Evolutionary conservation across 306 rosid genomes (phyloP).

Genomic region (barrel medic (Medicago truncatula)): DNA sequence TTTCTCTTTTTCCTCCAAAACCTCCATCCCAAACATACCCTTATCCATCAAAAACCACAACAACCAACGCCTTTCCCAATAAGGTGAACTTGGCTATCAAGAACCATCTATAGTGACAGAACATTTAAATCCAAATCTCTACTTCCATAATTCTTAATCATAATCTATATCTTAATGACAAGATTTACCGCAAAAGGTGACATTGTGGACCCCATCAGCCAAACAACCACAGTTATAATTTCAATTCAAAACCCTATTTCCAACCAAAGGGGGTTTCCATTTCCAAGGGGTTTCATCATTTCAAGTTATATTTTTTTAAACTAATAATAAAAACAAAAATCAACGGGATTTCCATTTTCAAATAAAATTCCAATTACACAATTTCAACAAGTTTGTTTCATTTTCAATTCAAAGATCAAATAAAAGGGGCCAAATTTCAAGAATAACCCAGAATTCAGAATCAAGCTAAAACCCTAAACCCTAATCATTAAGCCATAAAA

Average conservation of each 20-base stretch:
- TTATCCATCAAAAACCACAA: neutral
- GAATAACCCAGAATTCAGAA: constrained; percentile 20
- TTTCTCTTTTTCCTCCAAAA: too few species aligned
- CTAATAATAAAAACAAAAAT: constrained; percentile 4
- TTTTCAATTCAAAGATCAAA: constrained; percentile 26
- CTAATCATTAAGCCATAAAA: neutral
- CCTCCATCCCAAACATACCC: neutral
- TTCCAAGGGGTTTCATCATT: constrained; percentile 8
- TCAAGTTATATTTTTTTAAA: constrained; percentile 10
- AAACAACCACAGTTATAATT: neutral
- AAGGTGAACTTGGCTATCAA: neutral
- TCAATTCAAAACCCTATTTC: neutral
- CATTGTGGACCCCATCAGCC: neutral
- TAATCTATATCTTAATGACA: neutral
- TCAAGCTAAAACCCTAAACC: constrained; percentile 23
- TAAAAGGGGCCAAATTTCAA: constrained; percentile 29
- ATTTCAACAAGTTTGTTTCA: too few species aligned
- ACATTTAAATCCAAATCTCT: neutral
- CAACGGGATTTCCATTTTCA: constrained; percentile 1
- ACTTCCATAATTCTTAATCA: neutral
- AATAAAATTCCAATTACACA: too few species aligned
- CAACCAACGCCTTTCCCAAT: neutral
- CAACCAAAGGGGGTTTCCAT: too few species aligned
- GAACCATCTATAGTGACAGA: neutral
- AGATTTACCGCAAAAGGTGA: neutral